Percentiles rank a stretch among this genome's conserved stretches.
These are phyloP conservation scores for Ceratocystiopsis sp. DNA, from an alignment of 2,329 filamentous ascomycete genomes.

Conservation along the genomic window DNA sequence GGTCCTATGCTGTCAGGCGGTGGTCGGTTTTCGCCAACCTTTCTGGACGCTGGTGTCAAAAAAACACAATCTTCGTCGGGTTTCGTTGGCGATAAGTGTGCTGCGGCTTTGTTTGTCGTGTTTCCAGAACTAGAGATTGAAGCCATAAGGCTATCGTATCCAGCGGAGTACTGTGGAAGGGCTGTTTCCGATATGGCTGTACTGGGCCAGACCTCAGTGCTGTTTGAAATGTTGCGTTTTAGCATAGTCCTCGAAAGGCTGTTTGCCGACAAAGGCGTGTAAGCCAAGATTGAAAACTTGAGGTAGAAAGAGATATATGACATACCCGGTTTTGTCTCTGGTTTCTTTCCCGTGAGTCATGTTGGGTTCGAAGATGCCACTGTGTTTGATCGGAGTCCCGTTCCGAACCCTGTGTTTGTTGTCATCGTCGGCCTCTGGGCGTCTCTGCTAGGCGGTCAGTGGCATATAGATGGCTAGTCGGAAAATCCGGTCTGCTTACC, in stretches of 20 bases:
- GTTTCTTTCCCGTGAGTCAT: background rate
- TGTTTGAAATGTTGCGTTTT: constrained; percentile 28
- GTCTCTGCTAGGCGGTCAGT: constrained; percentile 1
- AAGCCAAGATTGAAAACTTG: background rate
- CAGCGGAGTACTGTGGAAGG: constrained; percentile 15
- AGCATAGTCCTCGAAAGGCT: constrained; percentile 31
- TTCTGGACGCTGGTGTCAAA: constrained; percentile 14
- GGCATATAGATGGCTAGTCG: background rate
- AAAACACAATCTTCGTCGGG: constrained; percentile 8
- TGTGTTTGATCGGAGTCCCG: background rate
- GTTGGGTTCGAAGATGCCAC: no score
- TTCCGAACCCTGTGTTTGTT: background rate
- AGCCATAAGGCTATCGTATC: constrained; percentile 7
- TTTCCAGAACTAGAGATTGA: constrained; percentile 5
- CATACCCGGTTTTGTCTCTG: no score
- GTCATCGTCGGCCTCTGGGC: background rate
- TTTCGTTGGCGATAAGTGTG: constrained; percentile 5
- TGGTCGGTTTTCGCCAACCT: constrained; percentile 27
- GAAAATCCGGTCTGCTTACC: constrained; percentile 1
- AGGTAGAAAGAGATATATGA: background rate
- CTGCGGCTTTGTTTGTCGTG: constrained; percentile 8
- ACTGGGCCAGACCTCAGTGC: constrained; percentile 17
- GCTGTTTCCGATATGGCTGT: constrained; percentile 34
- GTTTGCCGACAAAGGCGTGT: constrained; percentile 14
- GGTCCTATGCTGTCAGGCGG: constrained; percentile 14